Evolutionary conservation across 306 rosid genomes (phyloP).

Genomic region (Acacia acuminata): DNA sequence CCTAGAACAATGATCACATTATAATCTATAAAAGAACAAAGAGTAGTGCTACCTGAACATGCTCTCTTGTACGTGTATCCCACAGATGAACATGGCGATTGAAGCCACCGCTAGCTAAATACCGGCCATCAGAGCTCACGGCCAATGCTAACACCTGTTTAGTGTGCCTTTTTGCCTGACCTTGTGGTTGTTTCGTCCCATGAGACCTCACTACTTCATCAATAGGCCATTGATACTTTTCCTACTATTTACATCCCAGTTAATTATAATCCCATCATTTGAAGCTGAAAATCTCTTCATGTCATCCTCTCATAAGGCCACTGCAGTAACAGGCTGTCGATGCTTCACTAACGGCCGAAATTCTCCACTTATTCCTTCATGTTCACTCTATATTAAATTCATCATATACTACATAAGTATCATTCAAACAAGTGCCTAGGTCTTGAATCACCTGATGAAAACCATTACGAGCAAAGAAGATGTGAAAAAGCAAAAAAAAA

Average conservation of each 20-base stretch:
- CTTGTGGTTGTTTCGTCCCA: slow-evolving; percentile 81
- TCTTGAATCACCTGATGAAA: no score
- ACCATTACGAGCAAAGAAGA: not conserved
- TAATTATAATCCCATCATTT: no score
- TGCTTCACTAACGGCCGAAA: no score
- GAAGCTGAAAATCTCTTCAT: no score
- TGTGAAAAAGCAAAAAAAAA: no score
- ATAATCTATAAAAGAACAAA: not conserved
- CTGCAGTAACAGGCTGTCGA: no score
- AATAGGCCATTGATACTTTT: slow-evolving; percentile 44
- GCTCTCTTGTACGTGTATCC: slow-evolving; percentile 87
- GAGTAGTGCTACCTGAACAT: slow-evolving; percentile 65
- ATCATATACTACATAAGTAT: not conserved
- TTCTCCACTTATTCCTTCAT: no score
- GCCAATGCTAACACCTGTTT: slow-evolving; percentile 66
- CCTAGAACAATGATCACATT: not conserved
- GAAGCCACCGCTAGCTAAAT: slow-evolving; percentile 83
- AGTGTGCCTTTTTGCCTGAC: slow-evolving; percentile 68
- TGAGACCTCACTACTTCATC: slow-evolving; percentile 62
- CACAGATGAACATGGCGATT: slow-evolving; percentile 90
- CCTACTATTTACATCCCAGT: no score
- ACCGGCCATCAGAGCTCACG: slow-evolving; percentile 84
- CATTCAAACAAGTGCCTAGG: no score
- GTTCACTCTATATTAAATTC: slow-evolving; percentile 53
- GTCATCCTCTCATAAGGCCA: no score